Conservation (phyloP, 495 filamentous ascomycete species). For the Amniculicola lignicola region DNA sequence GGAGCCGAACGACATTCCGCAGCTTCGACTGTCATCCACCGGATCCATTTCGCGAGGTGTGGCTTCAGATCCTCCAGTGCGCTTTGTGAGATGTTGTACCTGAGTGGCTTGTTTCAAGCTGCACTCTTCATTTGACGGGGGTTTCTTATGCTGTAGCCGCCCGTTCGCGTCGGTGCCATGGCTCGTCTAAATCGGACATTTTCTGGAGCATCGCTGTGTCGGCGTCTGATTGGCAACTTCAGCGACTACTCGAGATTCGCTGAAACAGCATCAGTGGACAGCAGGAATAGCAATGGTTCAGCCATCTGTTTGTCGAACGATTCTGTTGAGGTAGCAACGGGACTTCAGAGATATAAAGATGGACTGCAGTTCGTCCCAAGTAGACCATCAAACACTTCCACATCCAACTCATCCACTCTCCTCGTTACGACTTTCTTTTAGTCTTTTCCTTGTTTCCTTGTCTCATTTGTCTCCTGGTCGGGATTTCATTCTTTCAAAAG, state of each 20-base stretch:
- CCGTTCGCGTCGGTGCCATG: conserved; percentile 22
- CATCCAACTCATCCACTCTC: conserved; percentile 24
- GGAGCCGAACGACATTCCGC: conserved; percentile 21
- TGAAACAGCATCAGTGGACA: conserved; percentile 20
- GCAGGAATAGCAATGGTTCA: conserved; percentile 32
- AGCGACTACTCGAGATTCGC: conserved; percentile 36
- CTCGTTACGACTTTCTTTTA: conserved; percentile 34
- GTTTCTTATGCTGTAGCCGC: conserved; percentile 33
- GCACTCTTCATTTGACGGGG: conserved; percentile 16
- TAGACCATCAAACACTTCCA: conserved; percentile 29
- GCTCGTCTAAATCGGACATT: conserved; percentile 31
- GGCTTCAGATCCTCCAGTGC: conserved; percentile 26
- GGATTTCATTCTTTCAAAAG: conserved; percentile 33
- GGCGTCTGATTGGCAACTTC: conserved; percentile 27
- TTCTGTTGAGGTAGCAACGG: conserved; percentile 8
- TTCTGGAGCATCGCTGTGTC: conserved; percentile 24
- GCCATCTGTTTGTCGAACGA: conserved; percentile 22
- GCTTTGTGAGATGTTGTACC: conserved; percentile 1
- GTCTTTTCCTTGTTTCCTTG: conserved; percentile 30
- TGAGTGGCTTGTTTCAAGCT: conserved; percentile 29
- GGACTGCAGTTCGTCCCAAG: conserved; percentile 2
- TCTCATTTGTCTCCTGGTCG: conserved; percentile 25
- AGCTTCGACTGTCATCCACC: conserved; percentile 19
- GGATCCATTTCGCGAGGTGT: conserved; percentile 28
- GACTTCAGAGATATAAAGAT: conserved; percentile 33